Conservation (phyloP, 495 filamentous ascomycete genomes). For the Terfezia boudieri region DNA sequence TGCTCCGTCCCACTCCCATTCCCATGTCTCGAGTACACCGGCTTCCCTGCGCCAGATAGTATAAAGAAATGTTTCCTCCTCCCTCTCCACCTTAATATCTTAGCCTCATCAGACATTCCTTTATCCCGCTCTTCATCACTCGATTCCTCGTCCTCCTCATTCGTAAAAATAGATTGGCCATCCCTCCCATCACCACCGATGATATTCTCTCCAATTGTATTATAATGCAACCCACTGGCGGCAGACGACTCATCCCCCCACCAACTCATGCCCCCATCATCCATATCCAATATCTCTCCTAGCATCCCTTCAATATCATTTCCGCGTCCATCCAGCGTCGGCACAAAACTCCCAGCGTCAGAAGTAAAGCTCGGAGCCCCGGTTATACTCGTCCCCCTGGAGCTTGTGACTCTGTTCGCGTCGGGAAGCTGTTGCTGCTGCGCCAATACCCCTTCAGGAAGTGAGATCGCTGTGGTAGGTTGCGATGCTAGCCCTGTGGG, state of each 20-base stretch:
- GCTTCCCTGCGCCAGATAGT: constrained; percentile 90
- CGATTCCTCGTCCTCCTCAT: constrained; percentile 57
- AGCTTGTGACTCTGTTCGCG: constrained; percentile 1
- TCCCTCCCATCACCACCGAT: constrained; percentile 24
- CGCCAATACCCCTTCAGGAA: constrained; percentile 16
- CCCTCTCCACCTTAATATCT: constrained; percentile 15
- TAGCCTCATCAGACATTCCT: constrained; percentile 11
- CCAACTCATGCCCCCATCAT: constrained; percentile 21
- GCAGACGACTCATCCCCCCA: neutral
- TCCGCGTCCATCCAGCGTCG: constrained; percentile 40
- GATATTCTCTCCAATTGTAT: neutral
- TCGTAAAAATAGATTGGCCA: constrained; percentile 37
- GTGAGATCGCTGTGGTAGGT: constrained; percentile 18
- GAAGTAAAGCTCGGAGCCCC: constrained; percentile 35
- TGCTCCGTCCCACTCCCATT: constrained; percentile 28
- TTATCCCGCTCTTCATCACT: constrained; percentile 38
- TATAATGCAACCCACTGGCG: neutral
- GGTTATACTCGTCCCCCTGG: constrained; percentile 8
- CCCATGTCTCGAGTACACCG: constrained; percentile 86
- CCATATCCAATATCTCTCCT: constrained; percentile 37
- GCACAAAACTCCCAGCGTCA: constrained; percentile 64
- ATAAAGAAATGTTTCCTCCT: constrained; percentile 95
- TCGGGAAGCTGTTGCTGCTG: constrained; percentile 13
- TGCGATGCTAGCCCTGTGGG: constrained; percentile 12
- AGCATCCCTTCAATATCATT: constrained; percentile 69